Evolutionary conservation across 2,329 filamentous ascomycete genomes (phyloP), one percentile per base, ranked within the genome.

Genomic region (Calycina marina): DNA sequence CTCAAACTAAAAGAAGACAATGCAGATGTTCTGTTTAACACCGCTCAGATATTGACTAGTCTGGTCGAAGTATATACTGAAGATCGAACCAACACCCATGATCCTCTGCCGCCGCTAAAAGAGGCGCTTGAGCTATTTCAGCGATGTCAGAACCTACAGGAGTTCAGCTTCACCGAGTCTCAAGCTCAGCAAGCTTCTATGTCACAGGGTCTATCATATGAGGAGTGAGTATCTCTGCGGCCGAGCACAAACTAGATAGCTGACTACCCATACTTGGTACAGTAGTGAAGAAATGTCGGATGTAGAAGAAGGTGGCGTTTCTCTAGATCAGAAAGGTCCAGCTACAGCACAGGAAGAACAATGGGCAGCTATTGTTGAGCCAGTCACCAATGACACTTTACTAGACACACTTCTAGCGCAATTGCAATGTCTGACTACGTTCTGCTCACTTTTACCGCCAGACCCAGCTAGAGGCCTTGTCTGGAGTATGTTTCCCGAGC

Each of bases 1-100:
- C 54, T 77, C 16, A 53, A 52, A 2, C 51, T 82, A 17, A 65
- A 74, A 14, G 61, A 67, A 30, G 63, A 72, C 25, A 79, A 80
- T 48, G 60, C 73, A 1, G 76, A 84, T 52, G 63, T 71, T 4
- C 56, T 79, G 6, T 84, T 82, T 59, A 84, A 83, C 48, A 75
- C 72, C 4, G 73, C 69, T 2, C 77, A 82, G 52, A 71, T 80
- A 3, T 58, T 82, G 22, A 76, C 70, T 1, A 72, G 67, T 40
- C 58, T 82, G 22, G 74, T 72, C 2, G 77, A 83, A 55, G 58
- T 58, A 2, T 50, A 69, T 5, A 62, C 62, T 25, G 61, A 63
- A 4, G 49, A 53, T 1, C 52, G 50, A 2, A 57, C 62, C 14
- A 49, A 50, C 25, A 56, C 61, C 26, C 48, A 54, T 25, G 56